These are phyloP conservation scores for Hypomyces rosellus DNA, from an alignment of 2,329 filamentous ascomycete species.

Conservation along the genomic window DNA sequence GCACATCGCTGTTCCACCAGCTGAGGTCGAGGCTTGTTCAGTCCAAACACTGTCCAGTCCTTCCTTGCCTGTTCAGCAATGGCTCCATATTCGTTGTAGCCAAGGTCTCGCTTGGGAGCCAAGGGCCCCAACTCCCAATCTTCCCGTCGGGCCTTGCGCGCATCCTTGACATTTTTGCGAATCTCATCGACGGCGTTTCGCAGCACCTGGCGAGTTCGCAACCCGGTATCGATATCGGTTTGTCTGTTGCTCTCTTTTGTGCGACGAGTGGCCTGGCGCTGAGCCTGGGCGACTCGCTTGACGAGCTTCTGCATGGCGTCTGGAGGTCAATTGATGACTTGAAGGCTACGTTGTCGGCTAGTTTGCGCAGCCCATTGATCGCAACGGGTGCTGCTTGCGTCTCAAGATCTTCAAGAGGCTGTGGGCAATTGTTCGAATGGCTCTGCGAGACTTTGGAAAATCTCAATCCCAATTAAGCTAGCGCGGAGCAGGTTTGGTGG, in stretches of 20 bases:
- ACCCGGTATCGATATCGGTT: slow-evolving; percentile 22
- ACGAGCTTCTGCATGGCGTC: slow-evolving; percentile 62
- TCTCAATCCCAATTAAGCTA: neutral
- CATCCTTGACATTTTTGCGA: slow-evolving; percentile 30
- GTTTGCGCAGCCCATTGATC: slow-evolving; percentile 7
- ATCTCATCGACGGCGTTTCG: slow-evolving; percentile 27
- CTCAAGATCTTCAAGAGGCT: neutral
- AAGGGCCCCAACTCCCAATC: slow-evolving; percentile 74
- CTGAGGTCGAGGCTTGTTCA: slow-evolving; percentile 23
- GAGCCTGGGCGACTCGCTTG: slow-evolving; percentile 58
- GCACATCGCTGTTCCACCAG: slow-evolving; percentile 38
- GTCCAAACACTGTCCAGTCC: slow-evolving; percentile 29
- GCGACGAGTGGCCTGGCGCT: slow-evolving; percentile 54
- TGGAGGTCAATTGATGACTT: neutral
- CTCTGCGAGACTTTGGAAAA: neutral
- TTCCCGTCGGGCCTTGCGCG: slow-evolving; percentile 54
- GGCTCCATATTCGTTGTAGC: slow-evolving; percentile 57
- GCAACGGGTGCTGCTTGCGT: slow-evolving; percentile 6
- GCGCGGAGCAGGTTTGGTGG: neutral
- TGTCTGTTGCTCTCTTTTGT: slow-evolving; percentile 32
- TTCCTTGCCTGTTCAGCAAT: slow-evolving; percentile 30
- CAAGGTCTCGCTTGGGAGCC: slow-evolving; percentile 69
- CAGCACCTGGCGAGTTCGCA: slow-evolving; percentile 26
- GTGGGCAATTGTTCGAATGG: neutral
- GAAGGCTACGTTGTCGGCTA: neutral